phyloP scores from a whole-genome alignment of 129 eudicot genomes.

The Apium graveolens region DNA sequence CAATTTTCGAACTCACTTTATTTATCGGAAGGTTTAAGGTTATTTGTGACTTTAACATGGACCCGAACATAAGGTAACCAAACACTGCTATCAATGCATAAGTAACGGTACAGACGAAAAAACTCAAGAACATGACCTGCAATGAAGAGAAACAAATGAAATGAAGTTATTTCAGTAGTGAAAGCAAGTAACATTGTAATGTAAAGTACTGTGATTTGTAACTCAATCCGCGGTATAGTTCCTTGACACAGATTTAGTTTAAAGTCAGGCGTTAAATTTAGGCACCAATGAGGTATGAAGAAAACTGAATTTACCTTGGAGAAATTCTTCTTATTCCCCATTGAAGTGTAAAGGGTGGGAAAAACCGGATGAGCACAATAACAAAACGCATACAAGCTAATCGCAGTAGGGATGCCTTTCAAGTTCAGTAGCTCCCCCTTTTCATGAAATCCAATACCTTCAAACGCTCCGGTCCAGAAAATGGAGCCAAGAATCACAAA shows the following conservation, averaged over 20 bases:
- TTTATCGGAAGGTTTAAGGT: constrained; percentile 28
- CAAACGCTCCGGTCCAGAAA: constrained; percentile 25
- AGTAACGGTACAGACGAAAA: constrained; percentile 18
- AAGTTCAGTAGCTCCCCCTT: constrained; percentile 16
- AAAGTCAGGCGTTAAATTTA: neutral
- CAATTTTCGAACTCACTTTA: constrained; percentile 26
- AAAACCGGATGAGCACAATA: constrained; percentile 24
- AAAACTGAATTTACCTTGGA: constrained; percentile 16
- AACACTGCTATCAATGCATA: constrained; percentile 30
- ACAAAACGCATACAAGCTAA: constrained; percentile 17
- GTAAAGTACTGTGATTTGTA: neutral
- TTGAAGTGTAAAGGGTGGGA: constrained; percentile 20
- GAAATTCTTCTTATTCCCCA: constrained; percentile 17
- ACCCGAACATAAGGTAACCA: constrained; percentile 36
- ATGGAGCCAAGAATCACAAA: constrained; percentile 21
- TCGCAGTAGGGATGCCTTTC: constrained; percentile 30
- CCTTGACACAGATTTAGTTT: neutral
- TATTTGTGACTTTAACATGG: constrained; percentile 24
- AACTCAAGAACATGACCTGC: constrained; percentile 30
- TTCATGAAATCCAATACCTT: constrained; percentile 29
- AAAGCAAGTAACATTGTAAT: neutral
- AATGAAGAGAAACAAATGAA: neutral
- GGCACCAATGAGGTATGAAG: too few species aligned
- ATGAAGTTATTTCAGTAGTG: neutral
- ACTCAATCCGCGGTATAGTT: neutral